These are phyloP conservation scores for Phytophthora boehmeriae DNA, from an alignment of 352 stramenopile genomes.

Conservation along the genomic window DNA sequence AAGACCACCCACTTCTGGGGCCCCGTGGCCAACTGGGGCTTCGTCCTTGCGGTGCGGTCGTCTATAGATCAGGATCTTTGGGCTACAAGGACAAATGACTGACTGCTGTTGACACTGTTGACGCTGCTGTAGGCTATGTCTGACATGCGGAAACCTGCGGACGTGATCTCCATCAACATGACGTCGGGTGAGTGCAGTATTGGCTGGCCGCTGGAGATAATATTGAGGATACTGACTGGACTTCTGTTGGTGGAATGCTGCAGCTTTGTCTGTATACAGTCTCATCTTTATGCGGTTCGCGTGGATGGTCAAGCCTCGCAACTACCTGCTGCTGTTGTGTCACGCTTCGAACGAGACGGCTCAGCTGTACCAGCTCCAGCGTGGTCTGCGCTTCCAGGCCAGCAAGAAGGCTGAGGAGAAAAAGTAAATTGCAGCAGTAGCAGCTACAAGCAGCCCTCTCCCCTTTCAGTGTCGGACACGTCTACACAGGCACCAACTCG, in stretches of 20 bases:
- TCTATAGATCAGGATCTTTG: background rate
- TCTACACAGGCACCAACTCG: constrained; percentile 6
- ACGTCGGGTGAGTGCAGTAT: constrained; percentile 56
- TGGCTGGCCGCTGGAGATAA: constrained; percentile 4
- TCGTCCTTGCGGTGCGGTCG: constrained; percentile 75
- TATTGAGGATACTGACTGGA: background rate
- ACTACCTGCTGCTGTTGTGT: constrained; percentile 86
- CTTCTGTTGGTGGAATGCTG: background rate
- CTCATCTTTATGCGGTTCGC: constrained; percentile 90
- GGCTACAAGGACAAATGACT: background rate
- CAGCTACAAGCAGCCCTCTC: background rate
- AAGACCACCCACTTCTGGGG: constrained; percentile 92
- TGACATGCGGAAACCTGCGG: constrained; percentile 84
- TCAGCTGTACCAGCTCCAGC: constrained; percentile 85
- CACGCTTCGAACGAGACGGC: constrained; percentile 84
- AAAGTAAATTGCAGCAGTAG: constrained; percentile 19
- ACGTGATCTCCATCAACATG: constrained; percentile 90
- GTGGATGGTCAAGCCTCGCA: constrained; percentile 89
- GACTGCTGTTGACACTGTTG: constrained; percentile 5
- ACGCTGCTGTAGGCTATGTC: constrained; percentile 61
- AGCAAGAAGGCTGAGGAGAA: constrained; percentile 43
- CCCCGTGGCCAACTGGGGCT: constrained; percentile 89
- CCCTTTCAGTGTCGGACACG: constrained; percentile 14
- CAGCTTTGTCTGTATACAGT: constrained; percentile 86
- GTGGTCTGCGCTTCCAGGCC: constrained; percentile 47